Conservation (phyloP, 2,329 filamentous ascomycete species). For the Didymella segeticola region DNA sequence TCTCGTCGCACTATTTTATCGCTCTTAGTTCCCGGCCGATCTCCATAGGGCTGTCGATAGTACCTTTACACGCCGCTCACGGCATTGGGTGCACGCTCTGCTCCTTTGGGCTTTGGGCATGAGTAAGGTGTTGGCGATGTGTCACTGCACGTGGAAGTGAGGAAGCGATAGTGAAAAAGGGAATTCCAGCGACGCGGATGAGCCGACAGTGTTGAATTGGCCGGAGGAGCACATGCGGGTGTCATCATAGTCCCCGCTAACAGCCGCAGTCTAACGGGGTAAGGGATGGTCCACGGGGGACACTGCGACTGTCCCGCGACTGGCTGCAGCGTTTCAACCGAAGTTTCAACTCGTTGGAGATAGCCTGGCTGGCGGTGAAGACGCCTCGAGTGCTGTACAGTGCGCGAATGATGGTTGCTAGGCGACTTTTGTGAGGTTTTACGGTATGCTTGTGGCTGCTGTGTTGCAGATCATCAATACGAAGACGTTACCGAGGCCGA, state of each 20-base stretch:
- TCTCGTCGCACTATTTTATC: conserved; percentile 41
- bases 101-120: conserved; percentile 41
- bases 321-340: conserved; percentile 2
- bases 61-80: conserved; percentile 46
- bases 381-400: neutral
- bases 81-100: conserved; percentile 44
- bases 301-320: conserved; percentile 3
- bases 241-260: conserved; percentile 20
- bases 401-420: neutral
- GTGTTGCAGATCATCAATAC: conserved; percentile 8
- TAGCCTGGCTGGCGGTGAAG: neutral
- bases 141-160: conserved; percentile 14
- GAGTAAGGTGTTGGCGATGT: conserved; percentile 12
- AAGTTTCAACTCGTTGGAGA: neutral
- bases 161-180: conserved; percentile 21
- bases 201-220: conserved; percentile 15
- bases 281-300: conserved; percentile 9
- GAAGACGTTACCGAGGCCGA: conserved; percentile 4
- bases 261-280: conserved; percentile 11
- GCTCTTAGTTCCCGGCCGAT: conserved; percentile 19
- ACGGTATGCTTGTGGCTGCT: neutral
- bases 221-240: conserved; percentile 12
- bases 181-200: conserved; percentile 22
- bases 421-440: neutral
- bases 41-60: conserved; percentile 10